Base-by-base conservation (phyloP, 768 basidiomycete species). In the Serpula lacrymans region DNA sequence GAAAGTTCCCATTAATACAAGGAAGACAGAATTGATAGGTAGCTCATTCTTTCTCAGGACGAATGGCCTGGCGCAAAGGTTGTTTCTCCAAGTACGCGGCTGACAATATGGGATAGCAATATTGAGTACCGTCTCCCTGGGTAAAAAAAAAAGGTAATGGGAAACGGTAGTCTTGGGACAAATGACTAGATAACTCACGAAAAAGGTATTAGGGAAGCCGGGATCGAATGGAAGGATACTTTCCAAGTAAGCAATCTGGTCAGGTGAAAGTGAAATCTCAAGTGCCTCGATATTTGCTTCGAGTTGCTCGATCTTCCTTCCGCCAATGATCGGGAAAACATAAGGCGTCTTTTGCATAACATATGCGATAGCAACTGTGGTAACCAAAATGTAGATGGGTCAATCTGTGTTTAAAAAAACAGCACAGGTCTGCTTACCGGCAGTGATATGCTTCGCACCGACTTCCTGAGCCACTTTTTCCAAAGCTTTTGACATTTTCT, bases 301-400 rank as follows among this genome's bases (percentile, higher is more conserved):
- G 21, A 78, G 55, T 34, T 78, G 68, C 52, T 75, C 73, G 28
- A 73, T 52, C 50, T 76, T 77, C 38, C 74, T 60, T 1, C 72
- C 68, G 8, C 72, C 71, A 25, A 75, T 60, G 42, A 73, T 62
- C 1, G 73, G 72, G 59, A 77, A 75, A 1, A 74, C 71, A 39
- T 63, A 74, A 0, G 69, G 68, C 4, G 70, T 61, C 55, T 77
- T 78, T 32, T 74, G 71, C 56, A 78, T 58, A 7, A 77, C 57
- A 45, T 74, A 77, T 13, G 73, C 72, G 43, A 78, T 71, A 7
- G 75, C 74, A 3, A 77, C 73, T 12, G 45, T 16, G n/a, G 10
- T 3, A 22, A 31, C 14, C 30, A 32, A 21, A n/a, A 6, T 24
- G 14, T 21, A 29, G 8, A 21, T 32, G n/a, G n/a, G n/a, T n/a